Percentiles rank a stretch among this genome's conserved stretches.
Evolutionary conservation across 169 alveolate species (phyloP).

Genomic region (Eimeria falciformis): DNA sequence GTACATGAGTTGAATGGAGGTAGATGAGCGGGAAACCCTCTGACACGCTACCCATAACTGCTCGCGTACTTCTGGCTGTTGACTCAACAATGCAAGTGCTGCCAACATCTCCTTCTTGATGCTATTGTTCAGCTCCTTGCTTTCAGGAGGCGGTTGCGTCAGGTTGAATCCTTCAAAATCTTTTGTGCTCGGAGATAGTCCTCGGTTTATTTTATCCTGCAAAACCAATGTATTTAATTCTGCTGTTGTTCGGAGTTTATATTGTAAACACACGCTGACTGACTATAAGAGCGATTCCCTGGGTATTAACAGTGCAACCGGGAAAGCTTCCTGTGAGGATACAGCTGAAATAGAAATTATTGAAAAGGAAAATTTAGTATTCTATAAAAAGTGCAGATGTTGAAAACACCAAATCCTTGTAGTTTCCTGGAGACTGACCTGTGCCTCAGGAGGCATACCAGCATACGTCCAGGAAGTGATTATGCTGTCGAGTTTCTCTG

Average conservation of each 20-base stretch:
- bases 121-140: background rate
- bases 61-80: conserved; percentile 10
- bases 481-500: background rate
- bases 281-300: too few relatives aligned
- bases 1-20: background rate
- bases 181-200: background rate
- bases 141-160: background rate
- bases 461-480: conserved; percentile 24
- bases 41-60: background rate
- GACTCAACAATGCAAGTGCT: background rate
- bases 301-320: too few relatives aligned
- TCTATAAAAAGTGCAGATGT: too few relatives aligned
- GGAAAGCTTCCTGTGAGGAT: too few relatives aligned
- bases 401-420: too few relatives aligned
- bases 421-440: too few relatives aligned
- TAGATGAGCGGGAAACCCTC: background rate
- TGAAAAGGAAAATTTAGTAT: too few relatives aligned
- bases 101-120: background rate
- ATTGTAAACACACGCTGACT: too few relatives aligned
- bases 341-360: too few relatives aligned
- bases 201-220: conserved; percentile 18
- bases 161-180: conserved; percentile 12
- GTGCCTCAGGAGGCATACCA: conserved; percentile 16
- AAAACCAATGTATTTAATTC: too few relatives aligned
- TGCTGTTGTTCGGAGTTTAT: too few relatives aligned